Evolutionary conservation across 2,329 filamentous ascomycete genomes (phyloP).

Genomic region (Blastomyces emzantsi): DNA sequence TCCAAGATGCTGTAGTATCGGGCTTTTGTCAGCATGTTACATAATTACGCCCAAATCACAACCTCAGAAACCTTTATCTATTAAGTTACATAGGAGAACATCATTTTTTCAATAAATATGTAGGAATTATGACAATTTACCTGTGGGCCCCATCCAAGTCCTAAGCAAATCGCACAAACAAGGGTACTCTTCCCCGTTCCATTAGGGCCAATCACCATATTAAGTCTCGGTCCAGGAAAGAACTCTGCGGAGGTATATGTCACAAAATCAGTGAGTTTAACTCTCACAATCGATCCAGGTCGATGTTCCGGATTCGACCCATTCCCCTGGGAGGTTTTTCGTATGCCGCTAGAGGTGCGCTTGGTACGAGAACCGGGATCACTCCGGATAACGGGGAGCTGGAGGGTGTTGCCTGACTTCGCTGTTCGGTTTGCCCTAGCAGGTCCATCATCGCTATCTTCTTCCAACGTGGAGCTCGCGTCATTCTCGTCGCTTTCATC

Average conservation of each 20-base stretch:
- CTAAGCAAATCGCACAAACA: conserved; percentile 92
- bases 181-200: conserved; percentile 96
- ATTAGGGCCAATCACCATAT: conserved; percentile 99
- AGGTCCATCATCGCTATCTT: not conserved
- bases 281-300: conserved; percentile 79
- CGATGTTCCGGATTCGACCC: conserved; percentile 33
- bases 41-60: not conserved
- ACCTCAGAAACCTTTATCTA: not conserved
- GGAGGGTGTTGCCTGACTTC: not conserved
- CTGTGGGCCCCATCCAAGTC: conserved; percentile 70
- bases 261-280: conserved; percentile 81
- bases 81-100: not conserved
- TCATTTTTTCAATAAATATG: not conserved
- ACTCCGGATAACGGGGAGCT: not conserved
- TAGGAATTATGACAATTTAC: conserved; percentile 29
- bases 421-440: not conserved
- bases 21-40: not conserved
- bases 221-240: conserved; percentile 79
- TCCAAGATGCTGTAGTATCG: conserved; percentile 55
- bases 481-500: conserved; percentile 5
- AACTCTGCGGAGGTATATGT: conserved; percentile 93
- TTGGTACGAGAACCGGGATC: not conserved
- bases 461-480: not conserved
- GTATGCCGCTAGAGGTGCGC: not conserved
- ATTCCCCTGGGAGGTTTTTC: not conserved